These are phyloP conservation scores for Malbranchea zuffiana DNA, from an alignment of 2,329 filamentous ascomycete species.

Conservation along the genomic window DNA sequence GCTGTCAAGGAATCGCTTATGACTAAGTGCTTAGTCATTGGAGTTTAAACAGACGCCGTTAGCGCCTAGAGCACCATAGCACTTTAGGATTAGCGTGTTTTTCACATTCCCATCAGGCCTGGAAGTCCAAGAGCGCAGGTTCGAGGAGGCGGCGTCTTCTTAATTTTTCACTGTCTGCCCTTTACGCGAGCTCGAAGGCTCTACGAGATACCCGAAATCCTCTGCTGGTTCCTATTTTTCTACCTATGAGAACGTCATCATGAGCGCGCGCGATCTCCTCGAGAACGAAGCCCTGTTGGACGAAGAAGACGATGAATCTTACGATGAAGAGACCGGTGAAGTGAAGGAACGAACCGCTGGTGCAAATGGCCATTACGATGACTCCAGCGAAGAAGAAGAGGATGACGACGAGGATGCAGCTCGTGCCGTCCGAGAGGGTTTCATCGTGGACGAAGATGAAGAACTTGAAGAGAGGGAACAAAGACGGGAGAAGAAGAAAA, in stretches of 20 bases:
- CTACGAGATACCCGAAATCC: too few relatives aligned
- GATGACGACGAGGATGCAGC: conserved; percentile 84
- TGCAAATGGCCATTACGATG: conserved; percentile 49
- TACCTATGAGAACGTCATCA: conserved; percentile 19
- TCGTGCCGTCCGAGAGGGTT: conserved; percentile 75
- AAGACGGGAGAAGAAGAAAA: conserved; percentile 56
- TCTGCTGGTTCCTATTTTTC: too few relatives aligned
- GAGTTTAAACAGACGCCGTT: too few relatives aligned
- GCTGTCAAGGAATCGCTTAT: too few relatives aligned
- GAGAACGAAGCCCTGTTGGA: conserved; percentile 78
- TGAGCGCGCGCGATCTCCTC: conserved; percentile 59
- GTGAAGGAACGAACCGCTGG: conserved; percentile 34
- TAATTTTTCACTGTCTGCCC: too few relatives aligned
- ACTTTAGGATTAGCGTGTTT: too few relatives aligned
- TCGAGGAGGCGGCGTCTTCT: too few relatives aligned
- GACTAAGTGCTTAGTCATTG: too few relatives aligned
- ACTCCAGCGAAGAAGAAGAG: conserved; percentile 86
- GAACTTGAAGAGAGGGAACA: conserved; percentile 58
- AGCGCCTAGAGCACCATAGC: too few relatives aligned
- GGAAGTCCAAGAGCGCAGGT: too few relatives aligned
- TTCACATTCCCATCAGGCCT: too few relatives aligned
- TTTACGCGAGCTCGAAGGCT: too few relatives aligned
- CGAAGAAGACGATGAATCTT: conserved; percentile 71
- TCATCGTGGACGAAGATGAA: conserved; percentile 89
- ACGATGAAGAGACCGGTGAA: conserved; percentile 64